phyloP scores from a whole-genome alignment of 2,329 filamentous ascomycete genomes.

The Exophiala bonariae region DNA sequence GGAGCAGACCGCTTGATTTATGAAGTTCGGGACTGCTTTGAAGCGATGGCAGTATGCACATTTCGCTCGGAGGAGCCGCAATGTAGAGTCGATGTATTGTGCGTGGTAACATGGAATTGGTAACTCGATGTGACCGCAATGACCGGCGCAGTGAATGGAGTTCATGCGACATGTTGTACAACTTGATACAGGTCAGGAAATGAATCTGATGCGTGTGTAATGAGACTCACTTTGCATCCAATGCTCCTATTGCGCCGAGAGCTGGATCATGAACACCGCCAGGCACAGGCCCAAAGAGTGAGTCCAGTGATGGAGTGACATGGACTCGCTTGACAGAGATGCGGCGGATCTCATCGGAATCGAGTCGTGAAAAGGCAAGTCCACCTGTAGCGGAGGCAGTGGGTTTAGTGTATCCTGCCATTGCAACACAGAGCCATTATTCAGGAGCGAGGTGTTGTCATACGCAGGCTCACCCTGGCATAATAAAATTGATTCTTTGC shows the following conservation, averaged over 20 bases:
- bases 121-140: slow-evolving; percentile 92
- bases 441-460: neutral
- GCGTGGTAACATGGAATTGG: slow-evolving; percentile 93
- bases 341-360: slow-evolving; percentile 76
- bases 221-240: slow-evolving; percentile 23
- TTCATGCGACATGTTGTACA: slow-evolving; percentile 91
- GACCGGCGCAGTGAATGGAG: slow-evolving; percentile 80
- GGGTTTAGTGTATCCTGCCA: slow-evolving; percentile 64
- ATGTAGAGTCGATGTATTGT: slow-evolving; percentile 91
- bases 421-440: slow-evolving; percentile 27
- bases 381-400: slow-evolving; percentile 79
- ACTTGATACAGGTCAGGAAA: slow-evolving; percentile 46
- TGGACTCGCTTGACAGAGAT: slow-evolving; percentile 94
- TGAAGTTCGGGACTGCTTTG: slow-evolving; percentile 71
- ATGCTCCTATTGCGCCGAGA: slow-evolving; percentile 74
- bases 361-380: slow-evolving; percentile 87
- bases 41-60: slow-evolving; percentile 90
- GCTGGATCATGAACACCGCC: slow-evolving; percentile 92
- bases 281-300: slow-evolving; percentile 80
- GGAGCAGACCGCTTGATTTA: slow-evolving; percentile 81
- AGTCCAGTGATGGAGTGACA: slow-evolving; percentile 92
- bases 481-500: too few relatives aligned
- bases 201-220: neutral
- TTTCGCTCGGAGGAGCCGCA: slow-evolving; percentile 80
- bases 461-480: too few relatives aligned